Base-by-base conservation (phyloP, 768 basidiomycete species). In the Suillus subalutaceus region DNA sequence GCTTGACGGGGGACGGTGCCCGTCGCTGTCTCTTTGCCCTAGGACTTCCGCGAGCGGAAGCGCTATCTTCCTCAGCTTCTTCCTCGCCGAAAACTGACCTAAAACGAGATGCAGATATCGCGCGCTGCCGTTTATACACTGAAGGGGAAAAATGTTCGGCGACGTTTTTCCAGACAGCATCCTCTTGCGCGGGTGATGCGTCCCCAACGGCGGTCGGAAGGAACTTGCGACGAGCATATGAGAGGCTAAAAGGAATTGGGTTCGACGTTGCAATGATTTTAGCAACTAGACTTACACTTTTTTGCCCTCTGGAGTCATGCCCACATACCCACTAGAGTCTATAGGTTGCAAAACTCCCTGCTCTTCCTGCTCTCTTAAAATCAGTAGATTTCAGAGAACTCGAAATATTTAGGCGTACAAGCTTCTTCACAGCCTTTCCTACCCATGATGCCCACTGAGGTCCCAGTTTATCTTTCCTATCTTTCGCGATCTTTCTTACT, bases 371-470 rank as follows among this genome's bases (percentile, higher is more conserved):
- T 55, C 55, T 15, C n/a, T 65, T 26, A 16, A n/a, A 9, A 18
- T 12, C 7, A 26, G 56, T 46, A 18, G n/a, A 55, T 46, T 32
- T 40, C 6, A 55, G 26, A 9, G 44, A 20, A 44, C 3, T 63
- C 23, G 40, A 3, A 37, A 35, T 13, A 43, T 48, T 20, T 4
- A 56, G 8, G 40, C 82, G 16, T 41, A 84, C 85, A 56, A 86
- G 77, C 65, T 79, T 82, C 43, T 79, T 75, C 1, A 85, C 77
- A 9, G 84, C 79, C 64, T 79, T 81, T 37, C 77, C 72, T 32
- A 86, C 82, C 82, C 83, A 85, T 37, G 72, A 79, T 16, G 79
- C 73, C 85, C 85, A 86, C 43, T 81, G 77, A 7, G 83, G 82
- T 4, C 85, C 84, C 12, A 86, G 76, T 57, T 77, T 81, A 57